Evolutionary conservation across 148 eudicot genomes (phyloP), one percentile per base, ranked within the genome.

Genomic region (Heliosperma pusillum): DNA sequence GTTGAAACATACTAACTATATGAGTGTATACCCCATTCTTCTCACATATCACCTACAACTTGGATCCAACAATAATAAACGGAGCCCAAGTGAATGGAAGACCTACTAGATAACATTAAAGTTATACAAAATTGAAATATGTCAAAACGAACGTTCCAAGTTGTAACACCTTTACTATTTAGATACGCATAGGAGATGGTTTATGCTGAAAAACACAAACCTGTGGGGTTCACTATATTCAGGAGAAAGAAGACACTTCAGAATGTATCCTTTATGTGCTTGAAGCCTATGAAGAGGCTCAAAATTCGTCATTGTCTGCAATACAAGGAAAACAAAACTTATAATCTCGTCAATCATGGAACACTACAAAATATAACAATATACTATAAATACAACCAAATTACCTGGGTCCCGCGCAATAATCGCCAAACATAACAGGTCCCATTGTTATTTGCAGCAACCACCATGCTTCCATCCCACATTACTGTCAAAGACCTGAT

Each of bases 401-500:
- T 59, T 79, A 90, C 99, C 94, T 95, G 96, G 30, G 91, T 89
- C 45, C 97, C 99, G 22, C 82, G 85, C 79, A 92, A 79, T 83
- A 95, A 88, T 44, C 97, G 96, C 99, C 99, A 95, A 69, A 95
- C 96, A 65, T 90, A 95, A 76, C 99, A 95, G 62, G 96, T 95
- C 60, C 99, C 99, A 40, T 85, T 73, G 72, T 89, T 95, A 72
- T 95, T 95, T 75, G 99, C 99, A 81, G 99, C 99, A 74, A 95
- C 99, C 19, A 92, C 96, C 87, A 95, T 85, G 80, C 91, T 87
- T 74, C 99, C 99, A 73, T 95, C 99, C 93, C 91, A 95, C 99
- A 95, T 95, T 17, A 92, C 97, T 63, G 97, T 90, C 82, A 95
- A 83, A 25, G 99, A 95, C 80, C 99, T 84, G 56, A 92, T 91